Base-by-base conservation (phyloP, 352 stramenopile genomes). In the Phytopythium sindhum region DNA sequence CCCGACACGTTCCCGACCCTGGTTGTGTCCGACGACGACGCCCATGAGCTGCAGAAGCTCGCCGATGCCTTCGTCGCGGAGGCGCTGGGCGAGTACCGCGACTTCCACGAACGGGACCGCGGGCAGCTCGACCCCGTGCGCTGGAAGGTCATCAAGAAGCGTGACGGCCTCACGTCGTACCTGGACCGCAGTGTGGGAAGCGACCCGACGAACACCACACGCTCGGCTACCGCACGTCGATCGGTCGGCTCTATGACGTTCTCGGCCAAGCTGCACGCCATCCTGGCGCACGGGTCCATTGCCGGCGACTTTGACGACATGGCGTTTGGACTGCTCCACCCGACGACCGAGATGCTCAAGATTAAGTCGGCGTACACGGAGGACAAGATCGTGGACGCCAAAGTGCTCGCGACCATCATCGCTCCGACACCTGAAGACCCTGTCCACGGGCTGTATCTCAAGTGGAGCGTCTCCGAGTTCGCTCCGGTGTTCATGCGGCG, bases 241-340 rank as follows among this genome's bases (percentile, higher is more conserved):
- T 67, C 48, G 28, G 62, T 78, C n/a, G 71, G 71, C 9, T 66
- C 61, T 37, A 73, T 78, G 71, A 74, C 17, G 2, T 75, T 74
- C 41, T 75, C 71, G 23, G 55, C 48, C 24, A 78, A 73, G 28
- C 57, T 78, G 33, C 71, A 75, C 42, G 71, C 62, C 0, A 60
- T 78, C 1, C 28, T 78, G 45, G 73, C 68, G 0, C 62, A 71
- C 50, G 71, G 71, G 0, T 66, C 56, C 5, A 67, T 78, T 41
- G 31, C 71, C 11, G 80, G 71, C 21, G 69, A 62, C 1, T 68
- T 91, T 3, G 72, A 88, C 50, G 80, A 89, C 67, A 68, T 87
- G 44, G 73, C 88, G 63, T 91, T 88, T 65, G 80, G 76, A 17
- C 67, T 80, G 33, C 67, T 87, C 42, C 74, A 75, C 66, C 69